These are phyloP conservation scores for Trichophyton rubrum DNA, from an alignment of 2,329 filamentous ascomycete genomes.

Conservation along the genomic window DNA sequence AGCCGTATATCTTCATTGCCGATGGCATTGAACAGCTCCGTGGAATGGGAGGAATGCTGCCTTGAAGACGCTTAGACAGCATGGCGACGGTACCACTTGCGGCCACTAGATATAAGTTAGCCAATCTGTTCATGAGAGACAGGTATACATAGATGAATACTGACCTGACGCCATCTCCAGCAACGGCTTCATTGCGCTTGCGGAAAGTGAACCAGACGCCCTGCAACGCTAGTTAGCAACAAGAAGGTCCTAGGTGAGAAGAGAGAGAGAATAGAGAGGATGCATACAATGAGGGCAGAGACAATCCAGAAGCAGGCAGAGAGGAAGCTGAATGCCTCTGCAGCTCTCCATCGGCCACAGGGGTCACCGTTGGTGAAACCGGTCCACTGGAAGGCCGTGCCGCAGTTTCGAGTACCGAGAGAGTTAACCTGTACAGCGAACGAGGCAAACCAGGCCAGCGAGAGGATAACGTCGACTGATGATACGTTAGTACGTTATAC, in stretches of 20 bases:
- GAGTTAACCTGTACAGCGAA: conserved; percentile 56
- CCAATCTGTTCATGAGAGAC: not conserved
- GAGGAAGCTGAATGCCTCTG: conserved; percentile 59
- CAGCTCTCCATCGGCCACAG: conserved; percentile 60
- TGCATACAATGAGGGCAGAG: conserved; percentile 43
- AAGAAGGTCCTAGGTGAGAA: not conserved
- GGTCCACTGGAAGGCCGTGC: conserved; percentile 48
- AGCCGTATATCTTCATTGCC: not conserved
- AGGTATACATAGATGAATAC: not conserved
- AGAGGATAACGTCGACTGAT: conserved; percentile 53
- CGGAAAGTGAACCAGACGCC: conserved; percentile 15
- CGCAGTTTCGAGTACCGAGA: conserved; percentile 40
- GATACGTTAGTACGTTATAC: not conserved
- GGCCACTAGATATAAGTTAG: conserved; percentile 9
- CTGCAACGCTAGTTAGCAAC: conserved; percentile 1
- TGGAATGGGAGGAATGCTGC: not conserved
- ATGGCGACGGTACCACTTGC: conserved; percentile 25
- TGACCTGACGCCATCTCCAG: conserved; percentile 8
- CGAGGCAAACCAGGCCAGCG: conserved; percentile 55
- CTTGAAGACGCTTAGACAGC: conserved; percentile 19
- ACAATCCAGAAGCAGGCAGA: conserved; percentile 59
- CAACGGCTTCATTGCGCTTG: conserved; percentile 9
- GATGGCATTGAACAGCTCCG: conserved; percentile 7
- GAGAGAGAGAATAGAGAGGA: not conserved
- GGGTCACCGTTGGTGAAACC: conserved; percentile 38